A percentile compares a stretch with the other conserved stretches of the same genome.
These are phyloP conservation scores for Tetrahymena thermophila DNA, from an alignment of 73 alveolate genomes.

Conservation along the genomic window DNA sequence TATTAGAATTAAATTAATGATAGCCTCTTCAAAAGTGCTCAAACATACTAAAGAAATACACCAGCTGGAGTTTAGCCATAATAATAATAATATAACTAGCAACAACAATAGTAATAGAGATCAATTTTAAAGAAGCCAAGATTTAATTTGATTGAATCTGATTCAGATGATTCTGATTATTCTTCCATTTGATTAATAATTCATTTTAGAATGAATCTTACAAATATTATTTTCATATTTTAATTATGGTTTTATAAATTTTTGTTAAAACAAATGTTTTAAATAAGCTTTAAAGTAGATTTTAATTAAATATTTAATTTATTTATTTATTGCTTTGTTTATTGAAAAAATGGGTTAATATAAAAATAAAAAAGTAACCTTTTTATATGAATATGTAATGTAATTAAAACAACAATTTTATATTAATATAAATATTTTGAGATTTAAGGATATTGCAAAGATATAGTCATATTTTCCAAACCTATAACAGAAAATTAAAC, in stretches of 20 bases:
- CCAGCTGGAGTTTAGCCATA: not conserved
- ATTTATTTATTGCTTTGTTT: too few species aligned
- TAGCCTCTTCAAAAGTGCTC: not conserved
- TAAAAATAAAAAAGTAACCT: not conserved
- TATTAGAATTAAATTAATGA: not conserved
- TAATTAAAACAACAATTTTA: not conserved
- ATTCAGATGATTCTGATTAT: not conserved
- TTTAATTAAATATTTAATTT: too few species aligned
- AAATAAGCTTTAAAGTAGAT: too few species aligned
- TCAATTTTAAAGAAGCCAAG: not conserved
- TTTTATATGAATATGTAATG: not conserved
- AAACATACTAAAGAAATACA: not conserved
- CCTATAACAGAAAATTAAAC: not conserved
- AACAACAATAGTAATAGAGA: not conserved
- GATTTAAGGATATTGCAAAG: not conserved
- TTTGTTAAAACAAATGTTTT: not conserved
- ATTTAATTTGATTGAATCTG: not conserved
- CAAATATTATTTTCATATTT: not conserved
- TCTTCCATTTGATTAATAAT: not conserved
- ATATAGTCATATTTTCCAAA: not conserved
- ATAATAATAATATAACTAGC: not conserved
- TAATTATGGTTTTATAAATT: not conserved
- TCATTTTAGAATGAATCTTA: not conserved
- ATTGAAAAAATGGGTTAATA: too few species aligned
- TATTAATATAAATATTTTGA: not conserved